Evolutionary conservation across 352 stramenopile genomes (phyloP), one percentile per base, ranked within the genome.

Genomic region (Phytophthora sansomeana): DNA sequence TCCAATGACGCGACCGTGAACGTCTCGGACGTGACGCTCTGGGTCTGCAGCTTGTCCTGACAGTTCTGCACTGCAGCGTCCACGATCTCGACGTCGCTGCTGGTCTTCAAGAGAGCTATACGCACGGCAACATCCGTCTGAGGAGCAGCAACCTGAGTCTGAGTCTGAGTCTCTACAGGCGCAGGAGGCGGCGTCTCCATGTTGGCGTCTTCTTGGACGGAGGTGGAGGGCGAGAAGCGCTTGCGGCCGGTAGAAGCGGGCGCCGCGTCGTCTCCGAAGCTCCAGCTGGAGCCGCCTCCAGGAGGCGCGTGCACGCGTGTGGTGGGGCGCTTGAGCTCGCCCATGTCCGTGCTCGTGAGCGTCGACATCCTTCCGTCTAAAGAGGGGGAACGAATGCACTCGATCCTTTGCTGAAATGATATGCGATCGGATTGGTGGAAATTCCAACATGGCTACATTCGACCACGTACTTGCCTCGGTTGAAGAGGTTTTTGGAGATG

Each of bases 41-140:
- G 26, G 5, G 53, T 38, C 43, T 80, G 41, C 30, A 81, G 46
- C 54, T 76, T 63, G 28, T 69, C 33, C 38, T 71, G 67, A 58
- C 81, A 91, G 64, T 93, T 93, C 50, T 90, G 80, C 50, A 81
- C 57, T 14, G 85, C 85, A 16, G 57, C 19, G 39, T 95, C 81
- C 13, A 95, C 83, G 29, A 95, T 63, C 56, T 91, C 79, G 0
- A 77, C 78, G 39, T 95, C 83, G 13, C 67, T 73, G 55, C 74
- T 90, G 29, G 87, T 95, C 74, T 95, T 93, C 19, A 93, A 43
- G 6, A 95, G 60, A n/a, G 87, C 87, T 6, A 95, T 70, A 24
- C 85, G 83, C 28, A 91, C 55, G 13, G 24, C 19, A 16, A 36
- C 48, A 0, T 64, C 11, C 26, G 73, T 69, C n/a, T n/a, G n/a